Conservation (phyloP, 177 flowering plant species). For the Vitis hybrid region DNA sequence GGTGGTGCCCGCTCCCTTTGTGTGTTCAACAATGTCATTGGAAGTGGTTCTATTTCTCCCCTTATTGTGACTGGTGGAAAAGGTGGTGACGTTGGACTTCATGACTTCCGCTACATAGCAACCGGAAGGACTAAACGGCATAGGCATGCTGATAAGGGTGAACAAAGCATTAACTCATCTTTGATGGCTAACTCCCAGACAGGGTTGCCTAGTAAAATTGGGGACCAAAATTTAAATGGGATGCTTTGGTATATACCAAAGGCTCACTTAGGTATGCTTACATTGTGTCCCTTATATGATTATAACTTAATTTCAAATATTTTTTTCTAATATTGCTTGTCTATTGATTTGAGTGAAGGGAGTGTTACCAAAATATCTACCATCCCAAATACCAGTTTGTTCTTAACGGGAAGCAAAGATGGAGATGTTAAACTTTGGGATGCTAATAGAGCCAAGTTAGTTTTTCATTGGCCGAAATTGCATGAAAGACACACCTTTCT, state of each 20-base stretch:
- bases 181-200: slow-evolving; percentile 24
- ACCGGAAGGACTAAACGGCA: slow-evolving; percentile 80
- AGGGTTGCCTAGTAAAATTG: slow-evolving; percentile 33
- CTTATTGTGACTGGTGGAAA: slow-evolving; percentile 91
- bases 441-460: slow-evolving; percentile 65
- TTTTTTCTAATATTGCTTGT: background rate
- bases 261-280: slow-evolving; percentile 79
- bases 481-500: slow-evolving; percentile 93
- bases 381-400: slow-evolving; percentile 88
- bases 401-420: slow-evolving; percentile 97
- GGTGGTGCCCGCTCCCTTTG: slow-evolving; percentile 92
- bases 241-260: slow-evolving; percentile 99
- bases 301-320: background rate
- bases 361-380: slow-evolving; percentile 76
- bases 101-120: slow-evolving; percentile 93
- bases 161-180: slow-evolving; percentile 30
- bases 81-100: slow-evolving; percentile 90
- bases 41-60: slow-evolving; percentile 91
- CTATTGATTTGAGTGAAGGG: slow-evolving; percentile 42
- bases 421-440: slow-evolving; percentile 99
- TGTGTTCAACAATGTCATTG: slow-evolving; percentile 82
- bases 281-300: slow-evolving; percentile 2
- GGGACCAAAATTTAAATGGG: slow-evolving; percentile 70
- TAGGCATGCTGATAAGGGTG: slow-evolving; percentile 39
- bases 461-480: slow-evolving; percentile 87